Conservation (phyloP, 352 stramenopile species). For the Phytophthora pini region DNA sequence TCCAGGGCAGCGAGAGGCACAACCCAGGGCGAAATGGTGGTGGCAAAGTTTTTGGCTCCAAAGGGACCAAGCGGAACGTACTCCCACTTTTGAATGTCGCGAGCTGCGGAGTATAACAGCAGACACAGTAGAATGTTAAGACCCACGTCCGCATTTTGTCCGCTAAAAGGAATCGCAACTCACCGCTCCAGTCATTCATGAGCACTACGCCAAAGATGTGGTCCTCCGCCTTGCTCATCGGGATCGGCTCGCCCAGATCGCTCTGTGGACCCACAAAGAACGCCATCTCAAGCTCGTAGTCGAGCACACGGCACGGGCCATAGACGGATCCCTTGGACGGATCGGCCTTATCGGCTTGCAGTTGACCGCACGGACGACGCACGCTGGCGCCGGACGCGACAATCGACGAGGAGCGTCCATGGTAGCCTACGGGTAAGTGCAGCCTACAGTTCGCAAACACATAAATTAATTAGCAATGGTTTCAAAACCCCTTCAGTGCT, state of each 20-base stretch:
- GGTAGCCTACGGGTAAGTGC: conserved; percentile 97
- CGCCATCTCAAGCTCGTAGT: conserved; percentile 98
- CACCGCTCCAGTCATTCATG: conserved; percentile 98
- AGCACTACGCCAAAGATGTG: conserved; percentile 98
- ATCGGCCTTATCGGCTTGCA: conserved; percentile 92
- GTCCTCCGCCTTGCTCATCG: conserved; percentile 91
- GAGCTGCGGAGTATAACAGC: conserved; percentile 38
- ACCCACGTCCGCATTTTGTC: too few relatives aligned
- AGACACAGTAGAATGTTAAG: too few relatives aligned
- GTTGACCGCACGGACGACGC: conserved; percentile 90
- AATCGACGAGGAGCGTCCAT: conserved; percentile 94
- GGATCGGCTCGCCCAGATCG: conserved; percentile 87
- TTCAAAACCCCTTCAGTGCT: not conserved
- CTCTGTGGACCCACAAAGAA: conserved; percentile 95
- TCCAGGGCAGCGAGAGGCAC: conserved; percentile 95
- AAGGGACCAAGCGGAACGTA: conserved; percentile 98
- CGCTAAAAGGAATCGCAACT: conserved; percentile 1
- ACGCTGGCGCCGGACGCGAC: conserved; percentile 87
- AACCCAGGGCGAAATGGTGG: conserved; percentile 97
- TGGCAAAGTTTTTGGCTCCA: conserved; percentile 97
- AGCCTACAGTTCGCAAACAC: conserved; percentile 53
- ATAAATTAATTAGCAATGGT: not conserved
- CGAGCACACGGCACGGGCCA: conserved; percentile 90
- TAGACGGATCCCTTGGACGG: conserved; percentile 93
- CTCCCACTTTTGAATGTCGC: conserved; percentile 96